Conservation (phyloP, 1,139 yeast species). For the Taphrina confusa region DNA sequence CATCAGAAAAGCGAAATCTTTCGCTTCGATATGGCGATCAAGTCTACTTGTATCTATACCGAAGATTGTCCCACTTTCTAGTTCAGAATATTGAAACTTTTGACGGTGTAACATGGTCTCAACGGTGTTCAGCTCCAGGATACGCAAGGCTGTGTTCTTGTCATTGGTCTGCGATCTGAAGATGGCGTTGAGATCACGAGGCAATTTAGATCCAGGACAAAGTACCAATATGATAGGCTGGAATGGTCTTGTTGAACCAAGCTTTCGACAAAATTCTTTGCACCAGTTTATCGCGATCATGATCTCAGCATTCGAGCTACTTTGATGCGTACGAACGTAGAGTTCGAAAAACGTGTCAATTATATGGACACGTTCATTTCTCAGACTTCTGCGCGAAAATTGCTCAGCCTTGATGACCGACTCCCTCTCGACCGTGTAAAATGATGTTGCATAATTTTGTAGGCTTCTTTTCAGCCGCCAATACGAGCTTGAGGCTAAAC, state of each 20-base stretch:
- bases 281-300: conserved; percentile 1
- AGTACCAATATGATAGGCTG: conserved; percentile 21
- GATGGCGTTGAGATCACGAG: conserved; percentile 30
- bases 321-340: neutral
- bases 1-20: conserved; percentile 2
- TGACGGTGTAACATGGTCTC: conserved; percentile 13
- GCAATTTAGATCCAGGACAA: conserved; percentile 19
- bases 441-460: neutral
- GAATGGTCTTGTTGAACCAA: conserved; percentile 21
- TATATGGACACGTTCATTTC: conserved; percentile 11
- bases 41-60: conserved; percentile 17
- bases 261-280: neutral
- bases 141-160: neutral
- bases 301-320: conserved; percentile 5
- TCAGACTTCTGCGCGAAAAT: neutral
- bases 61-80: conserved; percentile 8
- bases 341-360: conserved; percentile 28
- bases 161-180: conserved; percentile 7
- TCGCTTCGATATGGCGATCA: neutral
- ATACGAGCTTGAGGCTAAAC: conserved; percentile 19
- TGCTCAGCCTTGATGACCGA: neutral
- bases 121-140: conserved; percentile 19
- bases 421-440: conserved; percentile 5
- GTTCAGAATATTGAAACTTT: conserved; percentile 6
- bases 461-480: conserved; percentile 15